Percentiles rank a stretch among this genome's conserved stretches.
Evolutionary conservation across 805 yeast genomes (phyloP).

Genomic region (Candida germanica): DNA sequence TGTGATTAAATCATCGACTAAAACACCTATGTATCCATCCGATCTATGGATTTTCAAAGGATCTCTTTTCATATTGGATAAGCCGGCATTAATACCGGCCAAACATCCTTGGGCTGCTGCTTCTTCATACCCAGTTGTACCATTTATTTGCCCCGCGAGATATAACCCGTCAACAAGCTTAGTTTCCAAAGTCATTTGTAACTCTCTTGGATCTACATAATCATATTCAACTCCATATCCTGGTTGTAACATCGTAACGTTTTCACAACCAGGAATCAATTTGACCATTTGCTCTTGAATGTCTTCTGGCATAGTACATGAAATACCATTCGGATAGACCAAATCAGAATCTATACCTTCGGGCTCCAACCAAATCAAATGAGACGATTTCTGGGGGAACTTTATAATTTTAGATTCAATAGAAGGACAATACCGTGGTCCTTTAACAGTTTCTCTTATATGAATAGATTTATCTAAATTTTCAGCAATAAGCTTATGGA

Average conservation of each 20-base stretch:
- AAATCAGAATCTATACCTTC: conserved; percentile 85
- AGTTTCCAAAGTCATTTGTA: conserved; percentile 75
- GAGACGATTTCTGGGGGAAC: conserved; percentile 72
- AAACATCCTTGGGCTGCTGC: conserved; percentile 96
- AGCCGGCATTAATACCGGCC: conserved; percentile 95
- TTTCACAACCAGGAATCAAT: conserved; percentile 84
- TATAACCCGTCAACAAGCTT: conserved; percentile 73
- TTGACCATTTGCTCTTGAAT: conserved; percentile 73
- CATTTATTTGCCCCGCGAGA: conserved; percentile 96
- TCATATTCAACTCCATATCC: conserved; percentile 99
- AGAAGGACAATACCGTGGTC: conserved; percentile 97
- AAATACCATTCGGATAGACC: conserved; percentile 96
- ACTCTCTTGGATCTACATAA: conserved; percentile 89
- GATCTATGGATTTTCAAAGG: conserved; percentile 60
- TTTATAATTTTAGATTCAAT: conserved; percentile 84
- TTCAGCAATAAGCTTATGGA: conserved; percentile 65
- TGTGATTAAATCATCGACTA: conserved; percentile 90
- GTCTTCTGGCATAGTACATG: conserved; percentile 94
- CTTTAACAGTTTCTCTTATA: conserved; percentile 89
- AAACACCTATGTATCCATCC: conserved; percentile 88
- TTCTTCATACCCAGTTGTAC: conserved; percentile 98
- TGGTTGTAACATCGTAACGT: conserved; percentile 85
- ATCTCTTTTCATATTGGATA: conserved; percentile 42
- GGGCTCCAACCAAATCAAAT: conserved; percentile 93
- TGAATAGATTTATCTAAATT: conserved; percentile 85